Base-by-base conservation (phyloP, 2,329 filamentous ascomycete species). In the Phyllosticta paracitricarpa region DNA sequence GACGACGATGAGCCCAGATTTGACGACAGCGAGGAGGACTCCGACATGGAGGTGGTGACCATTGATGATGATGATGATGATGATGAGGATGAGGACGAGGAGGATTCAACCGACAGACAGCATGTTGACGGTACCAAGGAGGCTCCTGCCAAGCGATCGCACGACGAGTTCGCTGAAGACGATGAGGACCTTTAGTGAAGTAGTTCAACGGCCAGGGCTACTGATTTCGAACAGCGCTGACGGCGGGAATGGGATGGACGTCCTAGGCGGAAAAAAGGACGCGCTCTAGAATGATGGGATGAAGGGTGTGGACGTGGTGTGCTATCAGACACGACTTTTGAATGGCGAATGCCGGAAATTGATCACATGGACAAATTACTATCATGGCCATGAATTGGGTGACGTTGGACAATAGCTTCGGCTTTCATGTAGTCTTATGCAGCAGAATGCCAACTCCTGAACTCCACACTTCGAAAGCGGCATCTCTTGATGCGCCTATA, bases 21-120 rank as follows among this genome's bases (percentile, higher is more conserved):
- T 5, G 61, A 56, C 14, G 62, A 63, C 51, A 24, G 57, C 33
- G 59, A 61, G 24, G 48, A 56, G 7, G 48, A 51, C 28, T 30
- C 28, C 3, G 4, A 30, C 28, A 7, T 30, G 28, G 28, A 30
- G 28, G 51, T 10, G 1, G 2, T 35, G n/a, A 17, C 33, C 2
- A 22, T 22, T 22, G 19, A 22, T 22, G 19, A 22, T 6, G 54
- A 61, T 22, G 19, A 22, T 22, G 19, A 22, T 6, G 54, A 61
- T 14, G 64, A 62, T 8, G 58, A 56, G 9, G 60, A 63, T 14
- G 56, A 52, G 8, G 62, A 62, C 51, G 25, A 61, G 10, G 60
- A 61, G 51, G 60, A 59, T 5, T 12, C 26, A 12, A 28, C 52
- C 19, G n/a, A 30, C 26, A 4, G n/a, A 10, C 26, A 33, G 1